Evolutionary conservation across 768 basidiomycete genomes (phyloP).

Genomic region (Suillus cothurnatus): DNA sequence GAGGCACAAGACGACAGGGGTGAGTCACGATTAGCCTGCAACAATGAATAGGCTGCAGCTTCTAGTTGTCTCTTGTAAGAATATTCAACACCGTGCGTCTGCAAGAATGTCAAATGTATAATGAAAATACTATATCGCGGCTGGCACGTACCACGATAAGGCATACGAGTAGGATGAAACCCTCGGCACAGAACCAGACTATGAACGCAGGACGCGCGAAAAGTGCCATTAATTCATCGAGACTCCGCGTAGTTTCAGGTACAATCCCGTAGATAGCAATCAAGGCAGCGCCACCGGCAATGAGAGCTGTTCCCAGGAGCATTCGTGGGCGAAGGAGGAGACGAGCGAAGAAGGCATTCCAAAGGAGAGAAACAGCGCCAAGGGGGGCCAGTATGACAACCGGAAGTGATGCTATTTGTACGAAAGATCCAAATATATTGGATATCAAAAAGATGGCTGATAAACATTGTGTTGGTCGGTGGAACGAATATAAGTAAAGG

Average conservation of each 20-base stretch:
- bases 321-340: slow-evolving; percentile 81
- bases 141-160: slow-evolving; percentile 59
- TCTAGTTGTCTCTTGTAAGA: slow-evolving; percentile 47
- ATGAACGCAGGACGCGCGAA: slow-evolving; percentile 79
- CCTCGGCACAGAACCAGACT: slow-evolving; percentile 77
- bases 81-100: slow-evolving; percentile 79
- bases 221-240: slow-evolving; percentile 80
- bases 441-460: slow-evolving; percentile 79
- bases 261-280: slow-evolving; percentile 94
- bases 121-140: neutral
- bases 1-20: slow-evolving; percentile 18
- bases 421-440: slow-evolving; percentile 84
- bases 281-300: slow-evolving; percentile 85
- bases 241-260: slow-evolving; percentile 80
- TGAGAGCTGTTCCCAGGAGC: slow-evolving; percentile 83
- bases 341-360: slow-evolving; percentile 92
- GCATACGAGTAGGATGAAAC: slow-evolving; percentile 56
- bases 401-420: slow-evolving; percentile 92
- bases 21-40: slow-evolving; percentile 8
- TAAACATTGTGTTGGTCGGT: slow-evolving; percentile 4
- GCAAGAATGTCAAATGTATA: slow-evolving; percentile 6
- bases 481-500: slow-evolving; percentile 3
- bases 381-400: slow-evolving; percentile 94
- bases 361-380: slow-evolving; percentile 89
- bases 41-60: slow-evolving; percentile 14